phyloP scores from a whole-genome alignment of 148 eudicot genomes.

The Selenicereus undatus region DNA sequence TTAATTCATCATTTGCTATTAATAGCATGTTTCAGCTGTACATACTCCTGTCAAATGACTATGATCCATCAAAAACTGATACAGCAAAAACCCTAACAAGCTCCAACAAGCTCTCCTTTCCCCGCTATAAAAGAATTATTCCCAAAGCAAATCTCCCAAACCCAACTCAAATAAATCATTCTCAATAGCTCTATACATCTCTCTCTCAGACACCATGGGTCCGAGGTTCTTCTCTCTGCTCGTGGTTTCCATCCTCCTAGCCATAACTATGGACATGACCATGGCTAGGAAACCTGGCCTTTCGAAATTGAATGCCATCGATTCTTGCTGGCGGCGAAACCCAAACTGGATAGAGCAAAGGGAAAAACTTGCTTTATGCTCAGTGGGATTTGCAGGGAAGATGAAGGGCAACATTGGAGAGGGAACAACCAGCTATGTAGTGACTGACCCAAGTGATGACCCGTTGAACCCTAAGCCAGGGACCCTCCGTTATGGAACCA shows the following conservation, averaged over 20 bases:
- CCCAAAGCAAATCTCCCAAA: not conserved
- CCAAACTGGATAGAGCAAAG: conserved; percentile 50
- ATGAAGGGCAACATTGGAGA: conserved; percentile 54
- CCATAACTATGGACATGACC: not conserved
- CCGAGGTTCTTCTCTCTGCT: conserved; percentile 6
- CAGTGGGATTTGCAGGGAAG: conserved; percentile 61
- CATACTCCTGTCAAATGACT: conserved; percentile 3
- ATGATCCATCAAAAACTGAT: conserved; percentile 11
- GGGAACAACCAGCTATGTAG: conserved; percentile 40
- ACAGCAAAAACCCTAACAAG: not conserved
- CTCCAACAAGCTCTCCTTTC: not conserved
- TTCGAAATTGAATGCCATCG: conserved; percentile 49
- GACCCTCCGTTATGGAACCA: conserved; percentile 60
- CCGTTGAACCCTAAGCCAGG: conserved; percentile 51
- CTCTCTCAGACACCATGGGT: conserved; percentile 14
- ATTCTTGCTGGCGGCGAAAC: conserved; percentile 64
- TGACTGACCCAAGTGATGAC: conserved; percentile 62
- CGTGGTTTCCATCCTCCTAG: conserved; percentile 14
- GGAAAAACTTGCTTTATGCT: conserved; percentile 55
- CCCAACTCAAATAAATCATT: conserved; percentile 7
- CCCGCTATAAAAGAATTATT: not conserved
- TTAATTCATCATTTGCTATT: conserved; percentile 11
- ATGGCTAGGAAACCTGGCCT: conserved; percentile 19
- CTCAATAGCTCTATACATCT: not conserved
- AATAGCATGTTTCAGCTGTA: conserved; percentile 13